Percentiles rank a stretch among this genome's conserved stretches.
These are phyloP conservation scores for Periconia digitata DNA, from an alignment of 2,329 filamentous ascomycete genomes.

Conservation along the genomic window DNA sequence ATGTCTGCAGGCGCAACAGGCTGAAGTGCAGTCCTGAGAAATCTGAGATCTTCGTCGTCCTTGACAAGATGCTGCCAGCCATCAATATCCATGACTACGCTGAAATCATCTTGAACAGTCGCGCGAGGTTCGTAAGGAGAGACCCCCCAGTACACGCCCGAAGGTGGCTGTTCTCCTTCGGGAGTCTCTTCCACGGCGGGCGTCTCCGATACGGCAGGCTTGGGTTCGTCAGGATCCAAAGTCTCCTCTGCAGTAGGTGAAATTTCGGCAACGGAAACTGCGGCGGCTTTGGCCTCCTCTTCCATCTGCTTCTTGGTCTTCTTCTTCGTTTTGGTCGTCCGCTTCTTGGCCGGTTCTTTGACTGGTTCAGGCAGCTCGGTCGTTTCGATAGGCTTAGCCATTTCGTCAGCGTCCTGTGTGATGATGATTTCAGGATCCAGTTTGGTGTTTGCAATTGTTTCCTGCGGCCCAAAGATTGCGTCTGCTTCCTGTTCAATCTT, in stretches of 20 bases:
- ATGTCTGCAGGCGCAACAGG: conserved; percentile 52
- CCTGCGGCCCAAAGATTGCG: conserved; percentile 57
- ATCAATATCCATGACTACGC: conserved; percentile 67
- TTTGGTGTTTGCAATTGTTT: conserved; percentile 50
- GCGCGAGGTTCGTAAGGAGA: conserved; percentile 61
- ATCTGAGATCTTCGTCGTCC: conserved; percentile 66
- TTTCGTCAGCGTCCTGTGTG: conserved; percentile 50
- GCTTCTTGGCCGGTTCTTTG: conserved; percentile 33
- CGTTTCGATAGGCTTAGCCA: conserved; percentile 39
- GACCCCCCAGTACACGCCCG: conserved; percentile 60
- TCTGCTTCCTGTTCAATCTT: conserved; percentile 86
- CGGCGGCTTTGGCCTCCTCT: conserved; percentile 50
- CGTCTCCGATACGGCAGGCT: conserved; percentile 26
- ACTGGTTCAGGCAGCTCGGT: conserved; percentile 33
- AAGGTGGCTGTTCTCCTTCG: conserved; percentile 43
- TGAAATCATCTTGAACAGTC: conserved; percentile 67
- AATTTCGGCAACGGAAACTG: conserved; percentile 45
- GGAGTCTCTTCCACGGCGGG: conserved; percentile 31
- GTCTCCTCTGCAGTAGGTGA: conserved; percentile 49
- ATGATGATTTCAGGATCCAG: conserved; percentile 37
- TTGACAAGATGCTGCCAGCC: conserved; percentile 70
- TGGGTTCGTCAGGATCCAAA: conserved; percentile 27
- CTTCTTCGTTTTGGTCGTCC: conserved; percentile 59
- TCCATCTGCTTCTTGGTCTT: conserved; percentile 78
- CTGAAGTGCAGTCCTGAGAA: conserved; percentile 56